Base-by-base conservation (phyloP, 2,329 filamentous ascomycete species). In the Aspergillus sp. region DNA sequence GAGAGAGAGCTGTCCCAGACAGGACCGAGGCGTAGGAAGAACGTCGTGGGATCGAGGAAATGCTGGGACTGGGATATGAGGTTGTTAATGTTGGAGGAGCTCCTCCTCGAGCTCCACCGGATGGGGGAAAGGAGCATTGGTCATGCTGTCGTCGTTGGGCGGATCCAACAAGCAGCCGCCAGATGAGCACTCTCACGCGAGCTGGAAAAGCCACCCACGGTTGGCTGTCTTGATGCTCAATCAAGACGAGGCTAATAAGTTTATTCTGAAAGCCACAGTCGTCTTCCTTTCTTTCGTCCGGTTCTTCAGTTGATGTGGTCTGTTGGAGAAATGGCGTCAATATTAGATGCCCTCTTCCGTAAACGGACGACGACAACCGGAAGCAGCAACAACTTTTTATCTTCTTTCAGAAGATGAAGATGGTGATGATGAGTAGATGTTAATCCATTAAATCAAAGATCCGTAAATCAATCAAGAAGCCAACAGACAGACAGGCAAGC, bases 11-110 rank as follows among this genome's bases (percentile, higher is more conserved):
- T 52, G 70, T 71, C 39, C 78, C 78, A 42, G 77, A 76, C 45
- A 78, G 73, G 46, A 82, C 78, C 27, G 79, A 81, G 54, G 80
- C 79, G 67, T 82, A 82, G 40, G 81, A 83, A 34, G 76, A 77
- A 52, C 78, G 71, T 59, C 78, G 73, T 54, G 68, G 70, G 50
- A 66, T 59, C 37, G 68, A 65, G 43, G 68, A 62, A 53, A 67
- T 58, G 52, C 59, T 63, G 42, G 60, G 50, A 39, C 49, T 49
- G 33, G 62, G 53, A 55, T 62, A 64, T 40, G 60, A 58, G 51
- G 61, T 56, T 54, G 60, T 19, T 19, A 19, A 49, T 52, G 57
- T 52, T 56, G 49, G 52, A 50, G 62, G 40, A 28, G 36, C 38
- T 40, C 57, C 59, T 56, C 57, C 48, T 52, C 49, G 56, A 57